A percentile compares a stretch with the other conserved stretches of the same genome.
phyloP scores from a whole-genome alignment of 768 basidiomycete genomes.

The Gymnopilus junonius region DNA sequence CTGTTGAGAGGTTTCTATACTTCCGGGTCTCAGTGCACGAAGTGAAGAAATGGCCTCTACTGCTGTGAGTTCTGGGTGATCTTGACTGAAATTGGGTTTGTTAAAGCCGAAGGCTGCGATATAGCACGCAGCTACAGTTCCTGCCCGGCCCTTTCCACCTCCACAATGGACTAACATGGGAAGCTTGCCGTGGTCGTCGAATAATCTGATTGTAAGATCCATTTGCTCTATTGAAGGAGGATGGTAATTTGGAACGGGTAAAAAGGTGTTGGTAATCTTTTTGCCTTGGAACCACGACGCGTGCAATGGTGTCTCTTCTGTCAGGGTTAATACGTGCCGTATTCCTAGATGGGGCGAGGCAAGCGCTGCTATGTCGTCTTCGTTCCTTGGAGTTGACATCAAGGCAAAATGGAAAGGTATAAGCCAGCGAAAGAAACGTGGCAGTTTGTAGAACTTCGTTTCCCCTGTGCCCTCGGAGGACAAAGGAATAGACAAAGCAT shows the following conservation, averaged over 20 bases:
- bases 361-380: slow-evolving; percentile 52
- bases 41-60: slow-evolving; percentile 50
- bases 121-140: slow-evolving; percentile 65
- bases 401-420: slow-evolving; percentile 60
- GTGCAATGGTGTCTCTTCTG: slow-evolving; percentile 57
- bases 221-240: slow-evolving; percentile 65
- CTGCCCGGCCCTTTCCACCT: slow-evolving; percentile 66
- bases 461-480: background rate
- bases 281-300: slow-evolving; percentile 50
- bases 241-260: slow-evolving; percentile 56
- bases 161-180: slow-evolving; percentile 64
- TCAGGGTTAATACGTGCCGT: slow-evolving; percentile 61
- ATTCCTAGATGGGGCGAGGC: slow-evolving; percentile 53
- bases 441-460: slow-evolving; percentile 42
- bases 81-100: slow-evolving; percentile 40
- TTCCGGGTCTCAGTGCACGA: slow-evolving; percentile 56
- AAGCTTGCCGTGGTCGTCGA: slow-evolving; percentile 47
- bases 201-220: slow-evolving; percentile 54
- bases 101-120: slow-evolving; percentile 60
- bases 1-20: slow-evolving; percentile 59
- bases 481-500: slow-evolving; percentile 42
- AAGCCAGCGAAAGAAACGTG: slow-evolving; percentile 68
- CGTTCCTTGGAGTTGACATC: slow-evolving; percentile 60
- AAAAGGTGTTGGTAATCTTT: slow-evolving; percentile 53
- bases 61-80: slow-evolving; percentile 53